These are phyloP conservation scores for Xerocomus brunneocitrinus DNA, from an alignment of 768 basidiomycete genomes.

Conservation along the genomic window DNA sequence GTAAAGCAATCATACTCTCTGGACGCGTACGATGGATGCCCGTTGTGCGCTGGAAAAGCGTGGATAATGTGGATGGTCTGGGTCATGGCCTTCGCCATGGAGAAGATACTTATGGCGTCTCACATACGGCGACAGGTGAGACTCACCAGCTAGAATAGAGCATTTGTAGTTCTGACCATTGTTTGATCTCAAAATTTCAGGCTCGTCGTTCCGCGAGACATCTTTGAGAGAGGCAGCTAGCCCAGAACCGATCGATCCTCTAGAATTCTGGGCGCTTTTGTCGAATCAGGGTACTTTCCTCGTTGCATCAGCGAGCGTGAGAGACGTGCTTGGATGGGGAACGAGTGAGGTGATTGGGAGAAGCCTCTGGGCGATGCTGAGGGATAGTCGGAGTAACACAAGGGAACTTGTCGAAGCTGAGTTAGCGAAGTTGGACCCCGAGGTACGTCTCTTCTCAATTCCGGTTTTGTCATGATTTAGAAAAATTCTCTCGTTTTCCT, in stretches of 20 bases:
- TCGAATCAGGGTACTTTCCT: constrained; percentile 45
- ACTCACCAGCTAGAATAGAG: not conserved
- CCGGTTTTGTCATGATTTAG: not conserved
- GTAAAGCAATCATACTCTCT: constrained; percentile 90
- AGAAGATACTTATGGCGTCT: not conserved
- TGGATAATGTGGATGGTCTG: constrained; percentile 46
- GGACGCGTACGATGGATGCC: constrained; percentile 73
- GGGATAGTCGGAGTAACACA: constrained; percentile 15
- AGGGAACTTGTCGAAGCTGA: constrained; percentile 26
- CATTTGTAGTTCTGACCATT: not conserved
- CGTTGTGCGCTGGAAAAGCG: constrained; percentile 52
- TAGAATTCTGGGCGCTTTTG: constrained; percentile 54
- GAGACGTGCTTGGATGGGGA: constrained; percentile 65
- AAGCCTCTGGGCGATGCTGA: constrained; percentile 37
- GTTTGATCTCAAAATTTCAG: not conserved
- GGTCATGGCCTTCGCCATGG: not conserved
- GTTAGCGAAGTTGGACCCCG: constrained; percentile 18
- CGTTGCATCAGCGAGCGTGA: constrained; percentile 45
- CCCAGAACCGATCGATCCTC: constrained; percentile 4
- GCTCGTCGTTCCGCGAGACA: not conserved
- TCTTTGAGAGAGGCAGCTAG: not conserved
- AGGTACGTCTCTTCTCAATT: constrained; percentile 11
- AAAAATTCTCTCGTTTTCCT: not conserved
- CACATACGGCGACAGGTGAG: constrained; percentile 22
- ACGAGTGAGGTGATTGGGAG: constrained; percentile 50